These are phyloP conservation scores for Eucalyptus globulus DNA, from an alignment of 345 rosid species.

Conservation along the genomic window DNA sequence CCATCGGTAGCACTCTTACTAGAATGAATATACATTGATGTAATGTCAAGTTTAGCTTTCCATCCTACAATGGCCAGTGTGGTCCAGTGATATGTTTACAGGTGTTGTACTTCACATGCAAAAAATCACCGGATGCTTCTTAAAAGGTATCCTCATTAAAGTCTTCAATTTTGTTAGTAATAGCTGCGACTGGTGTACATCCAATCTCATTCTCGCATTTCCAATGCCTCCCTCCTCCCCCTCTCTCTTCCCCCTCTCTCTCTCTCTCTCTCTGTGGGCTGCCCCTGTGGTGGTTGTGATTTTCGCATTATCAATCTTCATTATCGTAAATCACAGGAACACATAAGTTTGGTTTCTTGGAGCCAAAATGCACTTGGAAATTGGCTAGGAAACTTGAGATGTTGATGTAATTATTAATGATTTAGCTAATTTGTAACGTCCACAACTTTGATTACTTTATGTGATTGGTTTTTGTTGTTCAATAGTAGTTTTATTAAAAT, in stretches of 20 bases:
- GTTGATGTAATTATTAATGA: neutral
- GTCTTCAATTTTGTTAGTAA: neutral
- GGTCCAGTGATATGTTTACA: neutral
- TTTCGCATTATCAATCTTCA: neutral
- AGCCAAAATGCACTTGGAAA: neutral
- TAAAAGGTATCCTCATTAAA: neutral
- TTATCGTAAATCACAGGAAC: neutral
- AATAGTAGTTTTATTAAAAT: neutral
- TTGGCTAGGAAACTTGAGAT: neutral
- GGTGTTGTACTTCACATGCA: neutral
- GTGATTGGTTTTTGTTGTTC: neutral
- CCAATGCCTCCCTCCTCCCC: neutral
- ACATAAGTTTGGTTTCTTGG: neutral
- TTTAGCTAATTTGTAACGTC: neutral
- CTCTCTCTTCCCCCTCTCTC: neutral
- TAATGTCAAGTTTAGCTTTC: neutral
- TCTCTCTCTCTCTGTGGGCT: neutral
- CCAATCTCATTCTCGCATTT: neutral
- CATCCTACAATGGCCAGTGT: neutral
- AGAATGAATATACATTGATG: neutral
- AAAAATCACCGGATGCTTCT: neutral
- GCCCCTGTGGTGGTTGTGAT: neutral
- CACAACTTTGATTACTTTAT: neutral
- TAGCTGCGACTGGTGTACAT: neutral
- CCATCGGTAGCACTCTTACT: neutral